Base-by-base conservation (phyloP, 805 yeast genomes). In the Metschnikowia amazonensis region DNA sequence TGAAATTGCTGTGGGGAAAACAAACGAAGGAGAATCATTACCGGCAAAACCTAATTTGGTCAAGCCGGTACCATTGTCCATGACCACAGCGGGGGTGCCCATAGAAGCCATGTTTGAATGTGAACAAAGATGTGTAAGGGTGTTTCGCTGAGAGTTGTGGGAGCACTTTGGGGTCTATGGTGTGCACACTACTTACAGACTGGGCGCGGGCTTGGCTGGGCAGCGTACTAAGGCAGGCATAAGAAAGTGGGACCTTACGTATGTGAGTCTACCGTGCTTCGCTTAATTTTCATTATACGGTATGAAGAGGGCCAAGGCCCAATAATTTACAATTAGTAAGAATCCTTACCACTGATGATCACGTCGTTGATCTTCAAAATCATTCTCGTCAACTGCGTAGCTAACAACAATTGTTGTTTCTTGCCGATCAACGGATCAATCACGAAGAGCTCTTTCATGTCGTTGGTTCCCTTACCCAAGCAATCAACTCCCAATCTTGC, bases 31-130 rank as follows among this genome's bases (percentile, higher is more conserved):
- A 20, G 97, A 78, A 69, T 94, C 99, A 65, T 94, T 94, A 46
- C 99, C 99, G 56, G 99, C 99, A 71, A 90, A 94, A 23, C 99
- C 99, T 56, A 94, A 77, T 66, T 94, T 94, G 63, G 99, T 94
- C 58, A 90, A 76, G 55, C 99, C 99, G 58, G 99, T 94, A 77
- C 99, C 99, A 66, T 92, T 92, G 76, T 89, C 96, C 97, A 89
- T 89, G 65, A 89, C 96, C 74, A 89, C 92, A 48, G 97, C 96
- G 33, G 97, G 97, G 48, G 87, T 83, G 53, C 82, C 82, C 68
- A 81, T 70, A n/a, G 57, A 55, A 33, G 59, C 55, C 59, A 55
- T 55, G 45, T 35, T 49, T 31, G 5, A 34, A 28, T 43, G 38
- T 28, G 35, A 35, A 35, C 29, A 28, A 37, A 37, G 33, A 37